Evolutionary conservation across 2,329 filamentous ascomycete species (phyloP).

Genomic region (Ophiostoma tasmaniense): DNA sequence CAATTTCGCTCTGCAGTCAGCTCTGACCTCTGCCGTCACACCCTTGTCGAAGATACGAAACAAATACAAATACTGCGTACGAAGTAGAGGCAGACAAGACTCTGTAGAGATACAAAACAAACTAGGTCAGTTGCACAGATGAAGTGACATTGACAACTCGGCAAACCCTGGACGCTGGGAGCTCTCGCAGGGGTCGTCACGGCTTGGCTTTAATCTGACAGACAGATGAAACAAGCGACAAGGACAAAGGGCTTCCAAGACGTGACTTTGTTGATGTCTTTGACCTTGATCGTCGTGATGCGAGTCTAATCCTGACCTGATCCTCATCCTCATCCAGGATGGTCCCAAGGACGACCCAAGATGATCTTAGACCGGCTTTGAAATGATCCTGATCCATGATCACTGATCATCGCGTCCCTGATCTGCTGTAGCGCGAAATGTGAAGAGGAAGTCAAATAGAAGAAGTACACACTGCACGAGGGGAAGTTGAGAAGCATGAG

Average conservation of each 20-base stretch:
- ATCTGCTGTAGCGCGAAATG: background rate
- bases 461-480: background rate
- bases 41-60: background rate
- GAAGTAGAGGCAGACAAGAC: background rate
- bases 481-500: background rate
- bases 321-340: no score
- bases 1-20: background rate
- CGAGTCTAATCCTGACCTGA: background rate
- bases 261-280: background rate
- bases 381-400: background rate
- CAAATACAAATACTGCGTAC: background rate
- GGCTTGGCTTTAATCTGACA: background rate
- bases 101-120: background rate
- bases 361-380: no score
- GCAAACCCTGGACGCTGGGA: background rate
- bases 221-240: background rate
- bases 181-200: background rate
- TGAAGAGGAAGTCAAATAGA: background rate
- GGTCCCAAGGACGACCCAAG: no score
- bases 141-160: background rate
- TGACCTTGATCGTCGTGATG: background rate
- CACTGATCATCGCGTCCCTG: background rate
- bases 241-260: background rate
- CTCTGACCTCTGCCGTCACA: background rate
- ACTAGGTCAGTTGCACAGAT: background rate